Evolutionary conservation across 805 yeast genomes (phyloP).

Genomic region (Candida broadrunensis): DNA sequence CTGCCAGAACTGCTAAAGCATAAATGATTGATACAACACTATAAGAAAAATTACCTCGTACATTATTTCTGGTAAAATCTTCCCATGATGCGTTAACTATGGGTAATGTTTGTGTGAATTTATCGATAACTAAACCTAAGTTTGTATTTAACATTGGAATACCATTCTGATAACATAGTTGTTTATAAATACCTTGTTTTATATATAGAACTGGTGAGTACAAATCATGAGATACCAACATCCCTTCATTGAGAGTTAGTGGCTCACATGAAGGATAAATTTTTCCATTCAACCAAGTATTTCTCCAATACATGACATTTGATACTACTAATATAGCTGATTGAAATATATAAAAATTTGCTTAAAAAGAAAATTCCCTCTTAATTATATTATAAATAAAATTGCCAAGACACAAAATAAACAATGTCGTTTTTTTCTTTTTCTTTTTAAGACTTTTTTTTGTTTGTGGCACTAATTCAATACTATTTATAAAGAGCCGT

Average conservation of each 20-base stretch:
- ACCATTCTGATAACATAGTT: conserved; percentile 26
- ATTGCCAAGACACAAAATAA: no score
- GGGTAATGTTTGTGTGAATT: conserved; percentile 37
- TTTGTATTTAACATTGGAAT: conserved; percentile 40
- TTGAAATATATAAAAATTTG: no score
- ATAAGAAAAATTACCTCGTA: conserved; percentile 46
- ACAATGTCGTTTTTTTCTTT: no score
- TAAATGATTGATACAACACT: conserved; percentile 62
- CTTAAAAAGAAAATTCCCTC: no score
- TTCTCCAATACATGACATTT: conserved; percentile 33
- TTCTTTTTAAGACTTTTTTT: no score
- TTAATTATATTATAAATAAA: no score
- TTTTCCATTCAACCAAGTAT: conserved; percentile 15
- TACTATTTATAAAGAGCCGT: no score
- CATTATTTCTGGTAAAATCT: conserved; percentile 27
- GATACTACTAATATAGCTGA: no score
- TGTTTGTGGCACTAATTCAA: no score
- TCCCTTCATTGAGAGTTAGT: conserved; percentile 28
- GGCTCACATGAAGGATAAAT: conserved; percentile 30
- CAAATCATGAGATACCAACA: conserved; percentile 26
- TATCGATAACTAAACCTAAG: conserved; percentile 27
- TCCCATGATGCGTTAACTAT: conserved; percentile 48
- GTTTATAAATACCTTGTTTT: conserved; percentile 21
- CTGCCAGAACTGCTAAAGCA: conserved; percentile 61
- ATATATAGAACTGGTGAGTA: conserved; percentile 20